Percentiles rank a stretch among this genome's conserved stretches.
Evolutionary conservation across 495 filamentous ascomycete species (phyloP).

Genomic region (Staphylotrichum tortipilum): DNA sequence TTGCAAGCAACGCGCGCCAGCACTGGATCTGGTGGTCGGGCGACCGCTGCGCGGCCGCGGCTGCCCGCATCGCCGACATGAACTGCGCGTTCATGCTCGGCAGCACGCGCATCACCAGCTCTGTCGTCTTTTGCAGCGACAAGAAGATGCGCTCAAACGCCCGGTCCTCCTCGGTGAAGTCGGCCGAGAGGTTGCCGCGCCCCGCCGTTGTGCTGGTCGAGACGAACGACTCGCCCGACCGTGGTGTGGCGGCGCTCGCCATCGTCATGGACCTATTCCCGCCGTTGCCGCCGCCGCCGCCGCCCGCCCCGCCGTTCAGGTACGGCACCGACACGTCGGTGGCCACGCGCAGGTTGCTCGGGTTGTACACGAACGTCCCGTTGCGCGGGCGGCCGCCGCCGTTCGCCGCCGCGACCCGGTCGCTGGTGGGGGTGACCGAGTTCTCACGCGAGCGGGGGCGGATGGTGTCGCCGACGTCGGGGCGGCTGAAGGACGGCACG

Average conservation of each 20-base stretch:
- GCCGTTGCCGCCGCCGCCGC: too few species aligned
- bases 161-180: conserved; percentile 67
- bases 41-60: conserved; percentile 32
- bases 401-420: conserved; percentile 42
- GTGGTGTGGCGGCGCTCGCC: conserved; percentile 54
- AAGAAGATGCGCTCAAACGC: conserved; percentile 74
- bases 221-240: conserved; percentile 71
- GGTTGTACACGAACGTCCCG: conserved; percentile 54
- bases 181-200: conserved; percentile 30
- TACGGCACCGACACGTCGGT: conserved; percentile 39
- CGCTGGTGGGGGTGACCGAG: conserved; percentile 54
- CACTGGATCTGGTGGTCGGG: conserved; percentile 48
- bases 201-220: conserved; percentile 42
- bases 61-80: conserved; percentile 37
- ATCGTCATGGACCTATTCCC: too few species aligned
- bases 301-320: conserved; percentile 36
- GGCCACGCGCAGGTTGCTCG: conserved; percentile 44
- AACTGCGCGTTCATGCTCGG: conserved; percentile 59
- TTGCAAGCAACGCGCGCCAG: conserved; percentile 61
- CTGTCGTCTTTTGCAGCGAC: conserved; percentile 58
- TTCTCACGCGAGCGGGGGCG: conserved; percentile 39
- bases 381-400: conserved; percentile 49
- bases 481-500: conserved; percentile 14
- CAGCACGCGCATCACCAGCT: conserved; percentile 55
- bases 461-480: conserved; percentile 33